A percentile compares a stretch with the other conserved stretches of the same genome.
Conservation (phyloP, 306 rosid species). For the Dalbergia cultrata region DNA sequence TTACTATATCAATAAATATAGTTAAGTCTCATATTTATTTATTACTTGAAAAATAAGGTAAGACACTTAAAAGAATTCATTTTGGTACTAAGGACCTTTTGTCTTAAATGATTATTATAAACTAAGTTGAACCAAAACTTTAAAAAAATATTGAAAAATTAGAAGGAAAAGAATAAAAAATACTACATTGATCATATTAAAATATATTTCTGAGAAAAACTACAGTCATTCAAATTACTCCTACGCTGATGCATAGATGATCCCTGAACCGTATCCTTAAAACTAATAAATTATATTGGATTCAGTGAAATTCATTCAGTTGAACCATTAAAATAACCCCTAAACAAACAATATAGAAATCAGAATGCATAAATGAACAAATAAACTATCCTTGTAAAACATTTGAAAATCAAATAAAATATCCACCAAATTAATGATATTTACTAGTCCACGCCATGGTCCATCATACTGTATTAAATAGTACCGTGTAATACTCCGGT, state of each 20-base stretch:
- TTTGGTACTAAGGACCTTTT: too few species aligned
- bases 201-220: background rate
- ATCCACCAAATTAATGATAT: background rate
- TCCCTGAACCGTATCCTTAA: background rate
- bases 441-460: background rate
- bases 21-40: too few species aligned
- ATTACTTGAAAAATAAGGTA: too few species aligned
- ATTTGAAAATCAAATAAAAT: background rate
- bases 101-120: too few species aligned
- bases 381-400: background rate
- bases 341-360: background rate
- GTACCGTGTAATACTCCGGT: background rate
- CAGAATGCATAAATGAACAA: background rate
- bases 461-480: constrained; percentile 8
- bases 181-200: background rate
- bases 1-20: too few species aligned
- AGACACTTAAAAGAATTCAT: too few species aligned
- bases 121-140: background rate
- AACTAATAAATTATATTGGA: background rate
- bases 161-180: background rate
- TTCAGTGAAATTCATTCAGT: background rate
- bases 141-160: too few species aligned
- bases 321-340: background rate
- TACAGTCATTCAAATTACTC: background rate
- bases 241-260: background rate